These are phyloP conservation scores for Penicillium macrosclerotiorum DNA, from an alignment of 495 filamentous ascomycete genomes.

Conservation along the genomic window DNA sequence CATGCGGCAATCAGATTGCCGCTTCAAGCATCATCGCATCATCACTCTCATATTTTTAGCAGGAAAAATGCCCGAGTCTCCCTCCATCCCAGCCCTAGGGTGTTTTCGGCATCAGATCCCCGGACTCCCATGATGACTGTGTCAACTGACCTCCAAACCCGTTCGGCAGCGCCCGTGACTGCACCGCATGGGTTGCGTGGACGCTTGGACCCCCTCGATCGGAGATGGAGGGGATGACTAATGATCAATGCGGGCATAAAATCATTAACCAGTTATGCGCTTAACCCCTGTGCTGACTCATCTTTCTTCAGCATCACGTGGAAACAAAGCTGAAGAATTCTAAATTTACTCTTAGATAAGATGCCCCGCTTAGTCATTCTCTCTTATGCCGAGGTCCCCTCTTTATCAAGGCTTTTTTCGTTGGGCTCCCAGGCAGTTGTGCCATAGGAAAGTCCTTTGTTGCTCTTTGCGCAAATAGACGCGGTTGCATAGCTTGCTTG, in stretches of 20 bases:
- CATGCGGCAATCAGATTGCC: constrained; percentile 29
- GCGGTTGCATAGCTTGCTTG: background rate
- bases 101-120: background rate
- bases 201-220: too few species aligned
- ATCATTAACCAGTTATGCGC: too few species aligned
- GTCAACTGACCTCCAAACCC: constrained; percentile 23
- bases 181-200: background rate
- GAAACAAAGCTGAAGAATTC: background rate
- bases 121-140: constrained; percentile 10
- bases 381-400: constrained; percentile 18
- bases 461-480: background rate
- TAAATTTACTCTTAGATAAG: constrained; percentile 7
- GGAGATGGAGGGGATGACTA: too few species aligned
- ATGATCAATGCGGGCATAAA: too few species aligned
- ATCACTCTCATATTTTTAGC: constrained; percentile 18
- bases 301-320: constrained; percentile 11
- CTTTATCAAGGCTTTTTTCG: constrained; percentile 10
- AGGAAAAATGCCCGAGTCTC: constrained; percentile 3
- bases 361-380: constrained; percentile 3
- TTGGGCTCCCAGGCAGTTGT: too few species aligned
- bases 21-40: constrained; percentile 29
- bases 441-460: constrained; percentile 1
- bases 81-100: background rate
- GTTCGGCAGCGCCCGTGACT: constrained; percentile 9
- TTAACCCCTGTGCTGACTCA: too few species aligned